Evolutionary conservation across 495 filamentous ascomycete genomes (phyloP), one percentile per base, ranked within the genome.

Genomic region (Trichocladium uniseriatum): DNA sequence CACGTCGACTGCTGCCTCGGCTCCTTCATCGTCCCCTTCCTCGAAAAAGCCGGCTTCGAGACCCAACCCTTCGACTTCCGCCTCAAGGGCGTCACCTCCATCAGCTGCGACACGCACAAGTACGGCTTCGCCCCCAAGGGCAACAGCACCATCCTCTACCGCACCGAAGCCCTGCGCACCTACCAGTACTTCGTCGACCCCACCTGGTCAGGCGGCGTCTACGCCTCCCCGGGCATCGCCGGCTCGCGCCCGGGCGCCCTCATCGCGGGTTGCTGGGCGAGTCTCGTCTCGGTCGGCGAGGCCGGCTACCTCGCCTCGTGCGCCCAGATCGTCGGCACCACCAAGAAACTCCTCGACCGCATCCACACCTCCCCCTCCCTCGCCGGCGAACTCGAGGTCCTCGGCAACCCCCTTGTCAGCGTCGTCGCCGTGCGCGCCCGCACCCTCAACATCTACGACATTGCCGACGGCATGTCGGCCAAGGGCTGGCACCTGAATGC

Each of bases 121-220:
- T 98, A 99, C 65, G 92, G 92, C 20, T 99, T 99, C 67, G 94
- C 92, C 0, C 92, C 92, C 19, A 97, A 97, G 69, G 92, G 92
- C 46, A 97, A 92, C 73, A 87, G 82, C 22, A 90, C 89, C 8
- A 69, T 95, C 15, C 79, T 99, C 45, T 97, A 97, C 73, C 87
- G 94, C 59, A 86, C 78, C 46, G 72, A 80, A 35, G 67, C 77
- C 37, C 79, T 94, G 40, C 82, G 92, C 51, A 74, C 76, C 31
- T 85, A 95, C 63, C 92, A 96, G 63, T 99, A 99, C 74, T 97
- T 95, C 66, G 80, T 99, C 65, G 89, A 85, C 31, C 83, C 94
- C 5, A 83, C 91, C 64, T 99, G 92, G 92, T 82, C 84, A 34
- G 92, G 92, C 55, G 92, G 92, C 57, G 87, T 99, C 1, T 99